phyloP scores from a whole-genome alignment of 352 stramenopile species.

The Aphanomyces stellatus region DNA sequence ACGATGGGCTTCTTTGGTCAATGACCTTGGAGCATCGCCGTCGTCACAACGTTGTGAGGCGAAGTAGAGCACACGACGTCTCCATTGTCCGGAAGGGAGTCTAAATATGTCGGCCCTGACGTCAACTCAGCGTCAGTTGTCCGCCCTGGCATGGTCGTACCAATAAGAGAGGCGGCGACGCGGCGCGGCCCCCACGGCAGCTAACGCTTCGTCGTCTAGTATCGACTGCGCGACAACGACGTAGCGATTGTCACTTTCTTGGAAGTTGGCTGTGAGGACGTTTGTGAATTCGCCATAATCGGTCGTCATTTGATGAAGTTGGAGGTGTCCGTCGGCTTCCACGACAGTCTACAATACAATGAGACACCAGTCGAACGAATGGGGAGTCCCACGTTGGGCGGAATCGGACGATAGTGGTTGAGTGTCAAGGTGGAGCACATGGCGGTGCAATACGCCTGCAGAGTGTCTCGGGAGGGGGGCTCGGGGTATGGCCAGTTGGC shows the following conservation, averaged over 20 bases:
- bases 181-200: no score
- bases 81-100: not conserved
- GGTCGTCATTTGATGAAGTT: not conserved
- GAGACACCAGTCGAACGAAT: no score
- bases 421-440: not conserved
- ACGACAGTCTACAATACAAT: not conserved
- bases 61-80: not conserved
- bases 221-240: not conserved
- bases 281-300: not conserved
- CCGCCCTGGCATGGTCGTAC: not conserved
- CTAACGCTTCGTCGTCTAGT: not conserved
- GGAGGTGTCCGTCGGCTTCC: not conserved
- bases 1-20: no score
- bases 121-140: not conserved
- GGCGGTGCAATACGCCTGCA: not conserved
- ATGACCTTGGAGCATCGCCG: no score
- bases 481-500: not conserved
- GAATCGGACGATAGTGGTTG: not conserved
- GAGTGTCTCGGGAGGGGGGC: no score
- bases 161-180: no score
- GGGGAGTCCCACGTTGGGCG: not conserved
- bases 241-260: not conserved
- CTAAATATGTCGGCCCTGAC: not conserved
- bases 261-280: not conserved
- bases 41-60: not conserved